A percentile compares a stretch with the other conserved stretches of the same genome.
phyloP scores from a whole-genome alignment of 768 basidiomycete species.

The Sporobolomyces phaffii region DNA sequence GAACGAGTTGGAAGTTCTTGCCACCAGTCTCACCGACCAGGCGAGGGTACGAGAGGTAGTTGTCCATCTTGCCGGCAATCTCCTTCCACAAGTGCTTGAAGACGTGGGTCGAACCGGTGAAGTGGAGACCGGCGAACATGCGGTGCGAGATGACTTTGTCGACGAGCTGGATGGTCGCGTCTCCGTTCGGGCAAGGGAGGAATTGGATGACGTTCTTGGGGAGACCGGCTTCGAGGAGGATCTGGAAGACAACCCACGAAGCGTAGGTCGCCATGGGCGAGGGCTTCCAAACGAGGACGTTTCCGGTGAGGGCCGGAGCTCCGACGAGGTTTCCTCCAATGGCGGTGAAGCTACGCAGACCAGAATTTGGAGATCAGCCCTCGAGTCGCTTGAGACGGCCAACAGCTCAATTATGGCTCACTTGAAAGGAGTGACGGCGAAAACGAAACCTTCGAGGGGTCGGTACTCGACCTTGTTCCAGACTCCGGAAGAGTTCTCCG shows the following conservation, averaged over 20 bases:
- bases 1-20: conserved; percentile 96
- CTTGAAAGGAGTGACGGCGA: conserved; percentile 97
- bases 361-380: neutral
- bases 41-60: conserved; percentile 80
- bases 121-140: conserved; percentile 81
- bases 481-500: conserved; percentile 72
- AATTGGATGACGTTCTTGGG: conserved; percentile 96
- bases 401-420: conserved; percentile 12
- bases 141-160: conserved; percentile 66
- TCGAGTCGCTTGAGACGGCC: too few relatives aligned
- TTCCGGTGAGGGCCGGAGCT: conserved; percentile 90
- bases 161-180: conserved; percentile 45
- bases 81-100: conserved; percentile 97
- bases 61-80: conserved; percentile 79
- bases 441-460: conserved; percentile 94
- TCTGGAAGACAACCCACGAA: conserved; percentile 84
- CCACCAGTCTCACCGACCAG: conserved; percentile 96
- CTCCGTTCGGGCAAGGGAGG: conserved; percentile 77
- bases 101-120: conserved; percentile 89
- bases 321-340: conserved; percentile 87
- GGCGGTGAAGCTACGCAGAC: conserved; percentile 62
- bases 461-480: conserved; percentile 99
- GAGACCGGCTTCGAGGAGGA: conserved; percentile 87
- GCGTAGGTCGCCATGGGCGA: conserved; percentile 92
- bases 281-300: conserved; percentile 94